phyloP scores from a whole-genome alignment of 371 early-diverging fungal species.

The Syncephalastrum contaminatum region DNA sequence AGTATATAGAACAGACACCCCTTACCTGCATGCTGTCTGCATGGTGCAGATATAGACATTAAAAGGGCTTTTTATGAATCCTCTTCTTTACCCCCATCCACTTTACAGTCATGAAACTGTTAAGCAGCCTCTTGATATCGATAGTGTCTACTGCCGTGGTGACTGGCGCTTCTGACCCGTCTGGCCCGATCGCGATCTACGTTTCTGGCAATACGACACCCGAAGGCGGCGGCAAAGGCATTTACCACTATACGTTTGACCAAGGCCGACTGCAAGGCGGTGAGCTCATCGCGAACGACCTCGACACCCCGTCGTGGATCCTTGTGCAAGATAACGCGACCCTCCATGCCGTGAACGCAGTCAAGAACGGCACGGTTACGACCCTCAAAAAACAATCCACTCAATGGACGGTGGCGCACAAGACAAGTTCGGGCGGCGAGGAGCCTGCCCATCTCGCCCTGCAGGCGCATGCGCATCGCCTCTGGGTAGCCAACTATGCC shows the following conservation, averaged over 20 bases:
- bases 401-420: too few species aligned
- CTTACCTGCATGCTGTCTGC: too few species aligned
- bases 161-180: too few species aligned
- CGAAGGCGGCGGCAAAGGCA: slow-evolving; percentile 28
- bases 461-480: slow-evolving; percentile 16
- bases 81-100: too few species aligned
- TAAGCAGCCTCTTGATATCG: too few species aligned
- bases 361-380: slow-evolving; percentile 8
- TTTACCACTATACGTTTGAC: slow-evolving; percentile 38
- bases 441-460: slow-evolving; percentile 35
- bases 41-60: too few species aligned
- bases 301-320: slow-evolving; percentile 33
- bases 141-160: too few species aligned
- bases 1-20: too few species aligned
- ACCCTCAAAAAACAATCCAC: not conserved
- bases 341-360: too few species aligned
- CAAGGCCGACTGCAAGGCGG: slow-evolving; percentile 20
- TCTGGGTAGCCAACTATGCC: slow-evolving; percentile 39
- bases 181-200: slow-evolving; percentile 20
- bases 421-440: slow-evolving; percentile 4
- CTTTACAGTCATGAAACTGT: too few species aligned
- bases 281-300: slow-evolving; percentile 20
- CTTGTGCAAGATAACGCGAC: slow-evolving; percentile 7
- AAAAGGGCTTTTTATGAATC: too few species aligned
- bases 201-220: slow-evolving; percentile 39